These are phyloP conservation scores for Trametes cubensis DNA, from an alignment of 768 basidiomycete species.

Conservation along the genomic window DNA sequence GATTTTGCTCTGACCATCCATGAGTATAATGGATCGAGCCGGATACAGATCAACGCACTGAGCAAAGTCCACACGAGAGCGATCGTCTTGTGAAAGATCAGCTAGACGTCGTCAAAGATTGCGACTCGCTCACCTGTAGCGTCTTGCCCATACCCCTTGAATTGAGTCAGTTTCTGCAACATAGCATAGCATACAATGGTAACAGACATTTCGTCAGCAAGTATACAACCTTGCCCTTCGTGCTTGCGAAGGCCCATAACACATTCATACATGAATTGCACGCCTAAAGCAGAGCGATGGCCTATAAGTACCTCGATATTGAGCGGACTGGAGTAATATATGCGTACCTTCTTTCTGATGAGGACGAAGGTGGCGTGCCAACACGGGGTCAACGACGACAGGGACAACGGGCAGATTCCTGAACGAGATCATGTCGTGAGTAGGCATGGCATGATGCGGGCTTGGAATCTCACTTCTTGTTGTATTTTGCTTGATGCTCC, in stretches of 20 bases:
- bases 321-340: conserved; percentile 7
- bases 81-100: conserved; percentile 62
- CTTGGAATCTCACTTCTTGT: conserved; percentile 58
- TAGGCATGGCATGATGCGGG: neutral
- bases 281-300: conserved; percentile 46
- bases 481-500: conserved; percentile 65
- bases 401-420: conserved; percentile 69
- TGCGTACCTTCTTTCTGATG: conserved; percentile 85
- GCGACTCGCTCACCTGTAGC: conserved; percentile 54
- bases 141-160: conserved; percentile 97
- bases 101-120: neutral
- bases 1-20: conserved; percentile 70
- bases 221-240: conserved; percentile 91
- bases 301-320: neutral
- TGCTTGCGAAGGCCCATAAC: conserved; percentile 93
- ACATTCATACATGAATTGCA: conserved; percentile 92
- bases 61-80: conserved; percentile 91
- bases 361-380: conserved; percentile 73
- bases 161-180: neutral
- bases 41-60: conserved; percentile 50
- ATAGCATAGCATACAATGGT: neutral
- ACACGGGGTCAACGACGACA: conserved; percentile 90
- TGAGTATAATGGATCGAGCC: neutral
- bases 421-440: neutral
- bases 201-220: conserved; percentile 92